phyloP scores from a whole-genome alignment of 225 moss, liverwort and hornwort species.

The Straminergon stramineum region DNA sequence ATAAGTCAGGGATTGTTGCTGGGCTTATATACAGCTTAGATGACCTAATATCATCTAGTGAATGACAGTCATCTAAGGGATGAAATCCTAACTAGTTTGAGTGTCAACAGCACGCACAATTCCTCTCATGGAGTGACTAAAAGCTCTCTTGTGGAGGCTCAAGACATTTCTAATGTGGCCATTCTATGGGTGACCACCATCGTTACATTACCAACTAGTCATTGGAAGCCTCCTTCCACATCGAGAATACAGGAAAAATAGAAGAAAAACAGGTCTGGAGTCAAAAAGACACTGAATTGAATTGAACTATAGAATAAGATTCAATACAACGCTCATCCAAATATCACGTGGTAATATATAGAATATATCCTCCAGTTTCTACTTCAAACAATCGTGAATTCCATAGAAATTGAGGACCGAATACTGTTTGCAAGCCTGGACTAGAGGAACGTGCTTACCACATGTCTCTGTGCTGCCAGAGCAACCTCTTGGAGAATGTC shows the following conservation, averaged over 20 bases:
- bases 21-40: too few species aligned
- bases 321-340: neutral
- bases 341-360: neutral
- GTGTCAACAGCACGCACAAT: too few species aligned
- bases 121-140: too few species aligned
- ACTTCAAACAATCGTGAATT: neutral
- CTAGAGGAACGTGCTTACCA: neutral
- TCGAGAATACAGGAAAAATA: neutral
- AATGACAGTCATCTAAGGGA: too few species aligned
- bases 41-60: too few species aligned
- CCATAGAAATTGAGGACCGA: neutral
- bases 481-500: conserved; percentile 27
- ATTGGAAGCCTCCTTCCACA: neutral
- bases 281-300: neutral
- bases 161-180: neutral
- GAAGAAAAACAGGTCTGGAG: neutral
- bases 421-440: neutral
- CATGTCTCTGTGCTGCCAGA: neutral
- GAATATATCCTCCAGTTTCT: neutral
- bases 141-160: too few species aligned
- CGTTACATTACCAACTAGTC: neutral
- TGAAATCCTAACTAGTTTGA: too few species aligned
- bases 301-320: neutral
- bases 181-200: neutral
- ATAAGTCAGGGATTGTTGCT: too few species aligned